A percentile compares a stretch with the other conserved stretches of the same genome.
Evolutionary conservation across 1,284 basidiomycete genomes (phyloP).

Genomic region (Sporisorium sorghi): DNA sequence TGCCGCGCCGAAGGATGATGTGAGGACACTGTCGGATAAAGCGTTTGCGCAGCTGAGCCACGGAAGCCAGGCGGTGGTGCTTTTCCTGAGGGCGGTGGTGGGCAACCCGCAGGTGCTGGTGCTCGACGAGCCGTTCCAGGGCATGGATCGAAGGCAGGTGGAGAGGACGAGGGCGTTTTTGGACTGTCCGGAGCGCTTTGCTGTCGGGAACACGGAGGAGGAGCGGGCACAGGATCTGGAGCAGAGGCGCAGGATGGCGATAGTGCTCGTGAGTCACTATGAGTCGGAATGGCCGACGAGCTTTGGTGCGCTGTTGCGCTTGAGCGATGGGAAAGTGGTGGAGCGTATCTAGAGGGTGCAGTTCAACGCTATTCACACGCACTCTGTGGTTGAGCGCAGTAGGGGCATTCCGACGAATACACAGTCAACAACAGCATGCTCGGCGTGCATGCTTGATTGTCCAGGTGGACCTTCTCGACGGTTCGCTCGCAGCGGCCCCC

Average conservation of each 20-base stretch:
- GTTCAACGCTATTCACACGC: too few species aligned
- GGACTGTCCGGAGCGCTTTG: conserved; percentile 34
- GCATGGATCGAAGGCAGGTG: conserved; percentile 60
- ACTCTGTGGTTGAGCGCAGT: too few species aligned
- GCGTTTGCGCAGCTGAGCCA: conserved; percentile 48
- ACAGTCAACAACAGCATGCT: too few species aligned
- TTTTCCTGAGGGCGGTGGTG: conserved; percentile 63
- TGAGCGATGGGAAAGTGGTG: conserved; percentile 51
- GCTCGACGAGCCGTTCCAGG: conserved; percentile 68
- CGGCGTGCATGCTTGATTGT: too few species aligned
- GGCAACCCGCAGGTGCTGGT: conserved; percentile 58
- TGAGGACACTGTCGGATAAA: conserved; percentile 19
- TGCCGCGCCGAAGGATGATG: not conserved
- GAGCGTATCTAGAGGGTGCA: too few species aligned
- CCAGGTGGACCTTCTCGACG: too few species aligned
- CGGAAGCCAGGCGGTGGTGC: conserved; percentile 62
- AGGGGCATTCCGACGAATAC: not conserved
- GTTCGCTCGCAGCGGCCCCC: too few species aligned
- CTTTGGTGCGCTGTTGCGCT: conserved; percentile 53
- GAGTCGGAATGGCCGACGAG: conserved; percentile 62
- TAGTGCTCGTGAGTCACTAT: conserved; percentile 67
- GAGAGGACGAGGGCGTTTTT: conserved; percentile 50
- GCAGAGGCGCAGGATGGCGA: conserved; percentile 36
- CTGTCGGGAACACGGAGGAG: conserved; percentile 9
- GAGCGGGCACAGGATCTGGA: conserved; percentile 22